Evolutionary conservation across 495 filamentous ascomycete species (phyloP), one percentile per base, ranked within the genome.

Genomic region (Recurvomyces mirabilis): DNA sequence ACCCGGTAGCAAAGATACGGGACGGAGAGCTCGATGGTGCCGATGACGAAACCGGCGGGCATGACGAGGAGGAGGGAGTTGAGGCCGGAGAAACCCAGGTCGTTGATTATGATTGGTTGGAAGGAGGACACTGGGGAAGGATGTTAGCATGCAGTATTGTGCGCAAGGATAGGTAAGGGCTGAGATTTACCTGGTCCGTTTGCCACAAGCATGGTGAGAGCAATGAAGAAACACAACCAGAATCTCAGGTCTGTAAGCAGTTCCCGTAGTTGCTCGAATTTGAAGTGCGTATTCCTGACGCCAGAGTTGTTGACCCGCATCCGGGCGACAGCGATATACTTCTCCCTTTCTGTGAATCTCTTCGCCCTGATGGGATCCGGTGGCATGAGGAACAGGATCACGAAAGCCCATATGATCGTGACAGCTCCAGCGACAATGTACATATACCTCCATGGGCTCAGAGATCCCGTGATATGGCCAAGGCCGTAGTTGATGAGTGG

Each of bases 331-430:
- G 52, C 49, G 19, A 60, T 53, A 29, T 52, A 50, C 12, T 46
- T 40, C 38, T 60, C 42, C 25, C 51, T 41, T 11, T 56, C 47
- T 1, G 41, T 48, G 19, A 60, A 46, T 24, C 52, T 46, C 23
- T 50, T 53, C 13, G 73, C 73, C 32, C 57, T 61, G 40, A 77
- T 70, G 32, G 73, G 65, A 1, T 74, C 72, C 32, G 77, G 75
- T 0, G 41, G 64, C 53, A 67, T 54, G 14, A 55, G 54, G 20
- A 55, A 51, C 13, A 59, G 39, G 38, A 67, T 60, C 34, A 67
- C 52, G 22, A 60, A 59, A 0, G 54, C 53, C 64, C 64, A 67
- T 6, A 59, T 21, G 38, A 72, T 64, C 24, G 68, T 73, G n/a
- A 73, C 51, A 1, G 66, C 53, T 5, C 72, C 72, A 35, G 71